Evolutionary conservation across 257 asterid genomes (phyloP).

Genomic region (Penstemon davidsonii): DNA sequence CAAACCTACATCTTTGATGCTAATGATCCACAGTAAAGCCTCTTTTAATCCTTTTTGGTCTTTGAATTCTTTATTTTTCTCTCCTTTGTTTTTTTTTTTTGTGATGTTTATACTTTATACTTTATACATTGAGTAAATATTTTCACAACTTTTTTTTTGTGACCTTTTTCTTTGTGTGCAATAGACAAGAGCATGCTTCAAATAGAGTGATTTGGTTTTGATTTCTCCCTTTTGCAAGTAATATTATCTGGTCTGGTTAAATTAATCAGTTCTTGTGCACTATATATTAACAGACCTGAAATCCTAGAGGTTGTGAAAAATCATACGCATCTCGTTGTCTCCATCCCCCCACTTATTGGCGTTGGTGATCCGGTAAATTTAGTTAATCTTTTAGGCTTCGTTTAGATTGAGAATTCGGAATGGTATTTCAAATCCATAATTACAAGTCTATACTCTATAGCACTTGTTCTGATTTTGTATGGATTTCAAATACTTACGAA

Average conservation of each 20-base stretch:
- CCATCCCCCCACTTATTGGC: conserved; percentile 66
- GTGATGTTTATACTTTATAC: no score
- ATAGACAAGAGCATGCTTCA: no score
- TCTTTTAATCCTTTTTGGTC: conserved; percentile 11
- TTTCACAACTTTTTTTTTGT: not conserved
- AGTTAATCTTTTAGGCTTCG: not conserved
- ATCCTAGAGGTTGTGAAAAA: conserved; percentile 61
- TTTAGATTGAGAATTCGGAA: not conserved
- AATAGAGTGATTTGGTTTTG: not conserved
- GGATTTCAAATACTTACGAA: no score
- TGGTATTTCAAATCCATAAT: no score
- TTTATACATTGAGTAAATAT: not conserved
- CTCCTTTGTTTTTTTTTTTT: not conserved
- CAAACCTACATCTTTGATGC: conserved; percentile 63
- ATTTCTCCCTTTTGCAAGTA: not conserved
- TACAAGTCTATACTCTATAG: no score
- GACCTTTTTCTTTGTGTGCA: no score
- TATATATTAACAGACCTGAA: conserved; percentile 52
- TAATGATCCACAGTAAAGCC: conserved; percentile 55
- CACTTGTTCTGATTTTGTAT: no score
- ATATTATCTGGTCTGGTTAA: no score
- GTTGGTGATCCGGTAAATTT: conserved; percentile 75
- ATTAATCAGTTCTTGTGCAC: not conserved
- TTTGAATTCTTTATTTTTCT: conserved; percentile 5
- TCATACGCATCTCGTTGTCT: conserved; percentile 73